phyloP scores from a whole-genome alignment of 768 basidiomycete genomes.

The Kwoniella newhampshirensis region DNA sequence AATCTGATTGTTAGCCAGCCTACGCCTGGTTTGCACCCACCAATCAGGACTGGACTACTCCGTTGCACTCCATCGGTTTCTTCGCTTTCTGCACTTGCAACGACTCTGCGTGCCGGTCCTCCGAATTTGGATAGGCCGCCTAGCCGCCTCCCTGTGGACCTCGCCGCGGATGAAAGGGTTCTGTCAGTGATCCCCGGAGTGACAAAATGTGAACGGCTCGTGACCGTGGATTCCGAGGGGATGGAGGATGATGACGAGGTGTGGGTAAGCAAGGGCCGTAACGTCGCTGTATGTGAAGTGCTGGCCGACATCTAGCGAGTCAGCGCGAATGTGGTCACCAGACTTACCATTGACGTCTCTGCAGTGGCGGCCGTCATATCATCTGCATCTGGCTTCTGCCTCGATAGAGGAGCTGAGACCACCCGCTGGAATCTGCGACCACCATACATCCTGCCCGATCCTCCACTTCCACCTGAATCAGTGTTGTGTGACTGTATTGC shows the following conservation, averaged over 20 bases:
- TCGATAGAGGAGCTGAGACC: constrained; percentile 38
- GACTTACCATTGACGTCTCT: constrained; percentile 15
- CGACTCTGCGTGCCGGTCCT: constrained; percentile 43
- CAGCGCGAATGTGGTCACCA: not conserved
- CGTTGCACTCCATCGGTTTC: constrained; percentile 6
- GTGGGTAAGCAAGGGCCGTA: constrained; percentile 29
- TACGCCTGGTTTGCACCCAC: constrained; percentile 4
- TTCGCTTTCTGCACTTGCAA: constrained; percentile 11
- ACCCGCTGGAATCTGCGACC: constrained; percentile 37
- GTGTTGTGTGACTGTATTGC: constrained; percentile 6
- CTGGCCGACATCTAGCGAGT: constrained; percentile 23
- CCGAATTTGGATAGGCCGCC: constrained; percentile 44
- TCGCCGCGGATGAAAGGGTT: constrained; percentile 22
- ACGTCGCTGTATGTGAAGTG: constrained; percentile 28
- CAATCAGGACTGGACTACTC: constrained; percentile 16
- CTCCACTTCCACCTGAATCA: constrained; percentile 15
- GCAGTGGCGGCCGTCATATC: constrained; percentile 8
- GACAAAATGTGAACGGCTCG: constrained; percentile 11
- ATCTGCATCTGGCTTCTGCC: constrained; percentile 5
- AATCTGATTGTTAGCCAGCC: too few relatives aligned
- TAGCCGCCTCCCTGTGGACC: constrained; percentile 37
- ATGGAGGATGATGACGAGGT: constrained; percentile 34
- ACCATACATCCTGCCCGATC: constrained; percentile 16
- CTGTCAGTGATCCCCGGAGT: constrained; percentile 42
- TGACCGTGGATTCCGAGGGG: constrained; percentile 1